These are phyloP conservation scores for Saccharum spontaneum DNA, from an alignment of 176 grass and related monocot species.

Conservation along the genomic window DNA sequence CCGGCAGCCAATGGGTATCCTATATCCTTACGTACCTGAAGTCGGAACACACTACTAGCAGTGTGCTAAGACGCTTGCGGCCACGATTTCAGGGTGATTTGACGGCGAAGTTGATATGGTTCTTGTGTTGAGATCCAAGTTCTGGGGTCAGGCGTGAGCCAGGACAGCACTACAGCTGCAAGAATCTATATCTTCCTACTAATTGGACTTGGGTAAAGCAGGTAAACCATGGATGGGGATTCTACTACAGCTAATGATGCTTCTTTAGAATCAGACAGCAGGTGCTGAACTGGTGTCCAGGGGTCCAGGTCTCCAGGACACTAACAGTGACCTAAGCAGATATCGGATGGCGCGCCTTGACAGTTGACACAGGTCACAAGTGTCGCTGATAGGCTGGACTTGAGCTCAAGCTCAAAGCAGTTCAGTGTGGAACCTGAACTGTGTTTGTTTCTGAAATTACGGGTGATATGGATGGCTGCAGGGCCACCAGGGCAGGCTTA, in stretches of 20 bases:
- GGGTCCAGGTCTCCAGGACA: not conserved
- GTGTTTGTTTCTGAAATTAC: not conserved
- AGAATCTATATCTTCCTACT: not conserved
- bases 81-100: constrained; percentile 14
- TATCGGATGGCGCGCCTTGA: not conserved
- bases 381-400: not conserved
- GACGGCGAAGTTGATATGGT: constrained; percentile 6
- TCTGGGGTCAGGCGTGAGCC: constrained; percentile 4
- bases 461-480: not conserved
- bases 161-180: not conserved
- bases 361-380: not conserved
- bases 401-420: not conserved
- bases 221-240: constrained; percentile 13
- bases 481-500: not conserved
- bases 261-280: constrained; percentile 17
- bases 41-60: not conserved
- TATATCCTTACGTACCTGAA: not conserved
- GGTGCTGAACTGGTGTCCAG: not conserved
- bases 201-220: not conserved
- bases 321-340: not conserved
- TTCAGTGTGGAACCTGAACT: not conserved
- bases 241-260: constrained; percentile 14
- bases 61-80: not conserved
- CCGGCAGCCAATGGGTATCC: not conserved
- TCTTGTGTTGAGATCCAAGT: constrained; percentile 11